A percentile compares a stretch with the other conserved stretches of the same genome.
phyloP scores from a whole-genome alignment of 2,329 filamentous ascomycete genomes.

The Leptoxyphium fumago region DNA sequence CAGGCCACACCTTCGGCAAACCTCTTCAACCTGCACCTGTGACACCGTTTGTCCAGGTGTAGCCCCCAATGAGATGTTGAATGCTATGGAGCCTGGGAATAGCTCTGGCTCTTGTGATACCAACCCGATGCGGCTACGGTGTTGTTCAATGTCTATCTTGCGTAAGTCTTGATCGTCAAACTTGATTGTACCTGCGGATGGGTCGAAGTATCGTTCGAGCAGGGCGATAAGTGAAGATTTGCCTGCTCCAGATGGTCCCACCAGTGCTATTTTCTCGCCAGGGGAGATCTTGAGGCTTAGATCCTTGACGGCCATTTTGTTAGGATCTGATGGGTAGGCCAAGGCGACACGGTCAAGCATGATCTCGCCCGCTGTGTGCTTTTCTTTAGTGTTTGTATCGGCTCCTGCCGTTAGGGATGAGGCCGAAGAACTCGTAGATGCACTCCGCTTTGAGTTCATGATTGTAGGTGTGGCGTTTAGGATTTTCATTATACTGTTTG shows the following conservation, averaged over 20 bases:
- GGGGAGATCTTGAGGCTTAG: slow-evolving; percentile 33
- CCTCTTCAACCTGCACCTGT: slow-evolving; percentile 18
- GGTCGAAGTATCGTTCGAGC: slow-evolving; percentile 33
- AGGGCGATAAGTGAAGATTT: slow-evolving; percentile 32
- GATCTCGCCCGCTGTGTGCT: slow-evolving; percentile 3
- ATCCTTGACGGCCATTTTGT: slow-evolving; percentile 28
- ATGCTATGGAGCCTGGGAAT: slow-evolving; percentile 28
- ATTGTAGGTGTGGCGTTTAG: slow-evolving; percentile 27
- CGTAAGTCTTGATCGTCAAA: slow-evolving; percentile 29
- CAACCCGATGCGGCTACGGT: slow-evolving; percentile 26
- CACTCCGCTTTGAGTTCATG: slow-evolving; percentile 8
- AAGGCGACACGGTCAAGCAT: slow-evolving; percentile 25
- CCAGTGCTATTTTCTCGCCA: slow-evolving; percentile 38
- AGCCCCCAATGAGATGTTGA: slow-evolving; percentile 29
- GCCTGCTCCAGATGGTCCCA: slow-evolving; percentile 31
- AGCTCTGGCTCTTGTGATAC: slow-evolving; percentile 33
- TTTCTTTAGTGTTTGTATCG: not conserved
- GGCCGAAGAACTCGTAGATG: not conserved
- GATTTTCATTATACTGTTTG: slow-evolving; percentile 28
- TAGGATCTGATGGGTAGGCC: slow-evolving; percentile 22
- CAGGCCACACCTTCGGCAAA: slow-evolving; percentile 28
- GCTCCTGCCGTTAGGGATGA: not conserved
- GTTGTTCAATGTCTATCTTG: slow-evolving; percentile 19
- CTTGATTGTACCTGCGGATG: slow-evolving; percentile 23
- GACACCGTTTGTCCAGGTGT: slow-evolving; percentile 11